Conservation (phyloP, 1,139 yeast species). For the Pichia sp. region DNA sequence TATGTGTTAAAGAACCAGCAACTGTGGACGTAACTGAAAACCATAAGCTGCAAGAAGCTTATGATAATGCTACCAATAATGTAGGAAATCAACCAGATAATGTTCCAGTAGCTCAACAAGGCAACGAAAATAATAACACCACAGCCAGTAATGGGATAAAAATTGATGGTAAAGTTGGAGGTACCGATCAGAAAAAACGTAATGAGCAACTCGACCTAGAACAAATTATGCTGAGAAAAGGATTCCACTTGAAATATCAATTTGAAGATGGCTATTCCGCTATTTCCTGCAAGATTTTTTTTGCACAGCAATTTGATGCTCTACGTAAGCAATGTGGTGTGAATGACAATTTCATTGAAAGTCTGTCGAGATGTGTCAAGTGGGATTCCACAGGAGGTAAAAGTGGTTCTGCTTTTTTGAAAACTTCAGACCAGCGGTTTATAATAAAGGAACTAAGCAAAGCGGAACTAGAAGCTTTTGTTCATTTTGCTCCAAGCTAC, state of each 20-base stretch:
- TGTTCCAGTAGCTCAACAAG: background rate
- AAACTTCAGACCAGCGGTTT: conserved; percentile 84
- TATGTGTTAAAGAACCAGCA: background rate
- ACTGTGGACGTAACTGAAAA: background rate
- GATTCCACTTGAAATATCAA: conserved; percentile 87
- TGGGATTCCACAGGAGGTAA: conserved; percentile 98
- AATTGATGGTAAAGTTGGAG: background rate
- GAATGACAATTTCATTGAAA: conserved; percentile 73
- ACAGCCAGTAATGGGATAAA: background rate
- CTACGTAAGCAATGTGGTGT: conserved; percentile 80
- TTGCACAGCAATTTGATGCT: conserved; percentile 95
- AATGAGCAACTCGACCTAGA: conserved; percentile 40
- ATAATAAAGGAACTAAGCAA: conserved; percentile 87
- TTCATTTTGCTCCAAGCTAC: conserved; percentile 92
- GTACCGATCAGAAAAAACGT: background rate
- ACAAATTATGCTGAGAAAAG: conserved; percentile 68
- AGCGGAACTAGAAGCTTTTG: conserved; percentile 87
- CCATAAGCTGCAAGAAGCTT: background rate
- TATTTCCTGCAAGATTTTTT: conserved; percentile 88
- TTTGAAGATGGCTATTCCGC: conserved; percentile 81
- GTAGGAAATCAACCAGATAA: background rate
- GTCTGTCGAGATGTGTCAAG: conserved; percentile 85
- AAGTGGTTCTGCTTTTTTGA: conserved; percentile 89
- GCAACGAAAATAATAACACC: background rate
- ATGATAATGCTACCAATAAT: background rate